Percentiles rank a stretch among this genome's conserved stretches.
phyloP scores from a whole-genome alignment of 495 filamentous ascomycete genomes.

The Hyphodiscus hymeniophilus region DNA sequence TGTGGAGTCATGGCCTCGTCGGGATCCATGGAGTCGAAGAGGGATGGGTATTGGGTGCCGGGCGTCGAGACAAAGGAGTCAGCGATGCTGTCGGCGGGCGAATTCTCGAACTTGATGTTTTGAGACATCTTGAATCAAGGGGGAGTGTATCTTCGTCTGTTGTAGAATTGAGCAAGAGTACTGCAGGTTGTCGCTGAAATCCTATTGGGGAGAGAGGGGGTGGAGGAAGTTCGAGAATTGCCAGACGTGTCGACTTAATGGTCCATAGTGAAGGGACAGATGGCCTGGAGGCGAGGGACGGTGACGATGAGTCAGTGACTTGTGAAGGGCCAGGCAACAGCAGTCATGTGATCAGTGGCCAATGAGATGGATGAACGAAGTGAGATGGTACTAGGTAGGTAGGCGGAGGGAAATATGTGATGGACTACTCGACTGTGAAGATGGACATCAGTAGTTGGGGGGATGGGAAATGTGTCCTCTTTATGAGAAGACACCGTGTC shows the following conservation, averaged over 20 bases:
- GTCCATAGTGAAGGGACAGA: background rate
- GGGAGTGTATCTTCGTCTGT: no score
- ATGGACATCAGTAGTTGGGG: no score
- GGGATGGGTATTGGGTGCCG: constrained; percentile 40
- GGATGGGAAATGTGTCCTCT: constrained; percentile 1
- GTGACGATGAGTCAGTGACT: background rate
- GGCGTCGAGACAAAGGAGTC: constrained; percentile 46
- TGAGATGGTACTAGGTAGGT: background rate
- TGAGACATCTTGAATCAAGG: constrained; percentile 10
- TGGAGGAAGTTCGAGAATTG: background rate
- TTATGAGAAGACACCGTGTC: background rate
- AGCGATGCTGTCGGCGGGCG: constrained; percentile 23
- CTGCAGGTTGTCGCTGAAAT: background rate
- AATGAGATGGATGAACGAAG: background rate
- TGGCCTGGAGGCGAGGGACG: background rate
- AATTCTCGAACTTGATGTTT: constrained; percentile 24
- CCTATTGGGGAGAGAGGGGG: background rate
- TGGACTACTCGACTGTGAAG: no score
- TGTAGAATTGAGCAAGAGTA: no score
- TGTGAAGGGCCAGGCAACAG: background rate
- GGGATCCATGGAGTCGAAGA: constrained; percentile 37
- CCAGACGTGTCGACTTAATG: background rate
- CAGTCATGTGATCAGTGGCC: background rate
- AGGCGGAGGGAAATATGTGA: background rate
- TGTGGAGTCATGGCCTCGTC: constrained; percentile 39